These are phyloP conservation scores for Neurospora discreta DNA, from an alignment of 495 filamentous ascomycete species.

Conservation along the genomic window DNA sequence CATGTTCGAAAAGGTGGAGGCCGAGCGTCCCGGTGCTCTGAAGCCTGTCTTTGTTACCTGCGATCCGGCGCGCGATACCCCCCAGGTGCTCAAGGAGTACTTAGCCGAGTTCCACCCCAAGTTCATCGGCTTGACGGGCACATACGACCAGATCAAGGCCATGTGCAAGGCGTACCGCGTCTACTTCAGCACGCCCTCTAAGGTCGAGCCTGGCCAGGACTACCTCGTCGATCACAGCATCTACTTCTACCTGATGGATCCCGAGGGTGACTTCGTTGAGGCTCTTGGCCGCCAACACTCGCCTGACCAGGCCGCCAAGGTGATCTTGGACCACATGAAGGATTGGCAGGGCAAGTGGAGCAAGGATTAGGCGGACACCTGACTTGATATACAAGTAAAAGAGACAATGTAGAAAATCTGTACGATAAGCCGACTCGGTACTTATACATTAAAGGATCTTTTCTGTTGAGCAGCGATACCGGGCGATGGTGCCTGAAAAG, in stretches of 20 bases:
- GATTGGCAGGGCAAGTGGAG: conserved; percentile 62
- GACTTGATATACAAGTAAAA: neutral
- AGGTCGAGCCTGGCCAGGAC: conserved; percentile 85
- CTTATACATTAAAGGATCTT: neutral
- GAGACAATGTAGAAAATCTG: neutral
- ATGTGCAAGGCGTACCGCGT: conserved; percentile 92
- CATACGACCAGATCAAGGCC: conserved; percentile 81
- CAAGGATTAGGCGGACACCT: neutral
- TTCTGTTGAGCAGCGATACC: neutral
- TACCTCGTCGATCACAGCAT: conserved; percentile 98
- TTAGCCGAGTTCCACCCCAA: conserved; percentile 84
- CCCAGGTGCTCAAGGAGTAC: conserved; percentile 72
- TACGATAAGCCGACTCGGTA: neutral
- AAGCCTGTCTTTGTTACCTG: conserved; percentile 86
- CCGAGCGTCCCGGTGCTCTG: conserved; percentile 24
- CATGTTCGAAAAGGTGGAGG: conserved; percentile 76
- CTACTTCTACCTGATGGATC: conserved; percentile 99
- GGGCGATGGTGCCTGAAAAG: neutral
- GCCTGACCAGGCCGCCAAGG: conserved; percentile 69
- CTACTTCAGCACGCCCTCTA: conserved; percentile 85
- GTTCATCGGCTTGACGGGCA: conserved; percentile 82
- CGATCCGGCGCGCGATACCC: conserved; percentile 84
- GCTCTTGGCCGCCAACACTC: conserved; percentile 91
- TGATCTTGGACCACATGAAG: conserved; percentile 78
- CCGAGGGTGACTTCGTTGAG: conserved; percentile 96